These are phyloP conservation scores for Limonium bicolor DNA, from an alignment of 148 eudicot genomes.

Conservation along the genomic window DNA sequence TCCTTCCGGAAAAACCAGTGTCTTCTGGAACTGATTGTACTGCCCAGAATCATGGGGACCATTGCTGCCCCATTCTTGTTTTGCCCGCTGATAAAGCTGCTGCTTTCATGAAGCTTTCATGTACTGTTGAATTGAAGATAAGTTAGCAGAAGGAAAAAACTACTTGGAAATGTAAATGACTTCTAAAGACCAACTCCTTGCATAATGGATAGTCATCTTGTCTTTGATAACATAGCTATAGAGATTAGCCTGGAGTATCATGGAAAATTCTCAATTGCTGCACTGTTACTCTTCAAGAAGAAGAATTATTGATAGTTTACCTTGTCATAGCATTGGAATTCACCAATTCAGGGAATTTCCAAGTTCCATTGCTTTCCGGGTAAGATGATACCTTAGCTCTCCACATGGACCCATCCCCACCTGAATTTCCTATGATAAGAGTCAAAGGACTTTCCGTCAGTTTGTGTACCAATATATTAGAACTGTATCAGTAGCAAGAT, in stretches of 20 bases:
- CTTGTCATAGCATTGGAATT: slow-evolving; percentile 97
- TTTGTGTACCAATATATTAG: too few relatives aligned
- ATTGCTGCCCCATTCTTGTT: slow-evolving; percentile 58
- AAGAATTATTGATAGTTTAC: too few relatives aligned
- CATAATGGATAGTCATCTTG: too few relatives aligned
- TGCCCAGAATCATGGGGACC: slow-evolving; percentile 91
- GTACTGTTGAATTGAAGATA: slow-evolving; percentile 62
- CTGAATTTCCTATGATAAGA: slow-evolving; percentile 68
- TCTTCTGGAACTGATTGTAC: slow-evolving; percentile 84
- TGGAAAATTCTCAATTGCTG: too few relatives aligned
- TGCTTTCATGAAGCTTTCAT: slow-evolving; percentile 86
- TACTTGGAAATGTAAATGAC: too few relatives aligned
- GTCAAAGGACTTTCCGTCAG: slow-evolving; percentile 5
- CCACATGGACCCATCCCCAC: slow-evolving; percentile 99
- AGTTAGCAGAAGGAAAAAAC: too few relatives aligned
- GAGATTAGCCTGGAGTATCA: too few relatives aligned
- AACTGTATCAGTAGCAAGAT: neutral
- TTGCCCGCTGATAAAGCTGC: slow-evolving; percentile 63
- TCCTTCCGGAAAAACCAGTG: slow-evolving; percentile 65
- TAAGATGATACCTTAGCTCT: slow-evolving; percentile 89
- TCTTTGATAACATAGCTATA: too few relatives aligned
- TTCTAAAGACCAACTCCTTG: too few relatives aligned
- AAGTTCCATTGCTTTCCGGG: slow-evolving; percentile 96
- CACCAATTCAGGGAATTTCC: slow-evolving; percentile 98
- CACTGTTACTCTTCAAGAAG: too few relatives aligned